Conservation (phyloP, 495 filamentous ascomycete genomes). For the Tuber microsphaerosporum region DNA sequence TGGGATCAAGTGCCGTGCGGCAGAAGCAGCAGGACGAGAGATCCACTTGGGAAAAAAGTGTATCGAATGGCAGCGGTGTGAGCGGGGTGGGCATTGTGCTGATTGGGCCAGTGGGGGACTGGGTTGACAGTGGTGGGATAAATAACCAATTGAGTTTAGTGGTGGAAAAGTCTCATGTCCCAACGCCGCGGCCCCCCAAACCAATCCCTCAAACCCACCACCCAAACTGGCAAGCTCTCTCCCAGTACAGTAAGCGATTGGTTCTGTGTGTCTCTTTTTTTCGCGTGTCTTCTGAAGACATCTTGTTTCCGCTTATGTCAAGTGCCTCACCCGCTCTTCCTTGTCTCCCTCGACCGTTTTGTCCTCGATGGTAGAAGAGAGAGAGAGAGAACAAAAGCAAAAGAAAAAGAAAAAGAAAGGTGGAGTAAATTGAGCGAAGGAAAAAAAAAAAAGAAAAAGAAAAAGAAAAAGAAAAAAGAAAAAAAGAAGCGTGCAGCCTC, state of each 20-base stretch:
- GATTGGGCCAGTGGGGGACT: not conserved
- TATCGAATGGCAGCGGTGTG: not conserved
- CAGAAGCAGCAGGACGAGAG: not conserved
- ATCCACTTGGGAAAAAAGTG: not conserved
- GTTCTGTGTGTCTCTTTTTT: not conserved
- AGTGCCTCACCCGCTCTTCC: constrained; percentile 1
- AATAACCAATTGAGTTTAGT: not conserved
- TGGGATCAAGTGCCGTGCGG: constrained; percentile 1
- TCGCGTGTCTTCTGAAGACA: not conserved
- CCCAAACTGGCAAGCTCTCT: not conserved
- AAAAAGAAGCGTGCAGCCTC: not conserved
- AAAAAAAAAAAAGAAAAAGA: not conserved
- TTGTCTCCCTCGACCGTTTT: not conserved
- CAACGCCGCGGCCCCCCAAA: not conserved
- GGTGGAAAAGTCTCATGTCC: not conserved
- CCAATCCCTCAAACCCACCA: not conserved
- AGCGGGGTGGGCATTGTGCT: constrained; percentile 2
- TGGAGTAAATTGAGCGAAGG: too few relatives aligned
- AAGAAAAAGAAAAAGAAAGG: too few relatives aligned
- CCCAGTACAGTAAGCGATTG: not conserved
- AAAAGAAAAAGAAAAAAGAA: not conserved
- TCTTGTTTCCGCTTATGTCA: not conserved
- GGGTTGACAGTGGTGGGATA: not conserved
- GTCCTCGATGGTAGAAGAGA: not conserved
- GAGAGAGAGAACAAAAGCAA: not conserved